Base-by-base conservation (phyloP, 441 rosid genomes). In the Mallotus japonicus region DNA sequence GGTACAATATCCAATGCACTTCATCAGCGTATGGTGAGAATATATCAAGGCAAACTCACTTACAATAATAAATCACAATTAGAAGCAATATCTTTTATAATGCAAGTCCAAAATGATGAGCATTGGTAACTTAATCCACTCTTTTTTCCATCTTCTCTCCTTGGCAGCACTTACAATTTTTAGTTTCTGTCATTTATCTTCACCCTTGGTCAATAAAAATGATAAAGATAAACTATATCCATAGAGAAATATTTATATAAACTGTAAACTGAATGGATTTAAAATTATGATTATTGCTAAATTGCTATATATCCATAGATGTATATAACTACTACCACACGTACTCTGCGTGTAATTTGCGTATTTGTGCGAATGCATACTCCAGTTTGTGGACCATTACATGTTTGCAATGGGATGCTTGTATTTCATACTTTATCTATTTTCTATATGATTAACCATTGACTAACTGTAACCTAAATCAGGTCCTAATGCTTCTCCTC, bases 401-500 rank as follows among this genome's bases (percentile, higher is more conserved):
- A 16, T 17, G 6, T 12, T 50, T 57, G 46, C 8, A 8, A 13
- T 50, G 61, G 54, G 37, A 14, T n/a, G 62, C 50, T 12, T 50
- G 61, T 32, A 55, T 56, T n/a, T 62, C 5, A n/a, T 61, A 40
- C 50, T 20, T 51, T 13, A 7, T 49, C 46, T 56, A 57, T 64
- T 24, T 65, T 14, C 46, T 13, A 56, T 24, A 10, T 44, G 3
- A 44, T 50, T 14, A 50, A 24, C 32, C 32, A 28, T 28, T 28
- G 32, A 28, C 32, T 67, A 57, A 11, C 34, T 49, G 22, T 62
- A 8, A 46, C 69, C 19, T 17, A 44, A 53, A 49, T 46, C 46
- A 66, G 55, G 13, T 28, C 46, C 70, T 72, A 62, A 64, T 69
- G 24, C 22, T 77, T 70, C 15, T 47, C 47, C 61, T 50, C 17